Evolutionary conservation across 164 flowering plant species (phyloP).

Genomic region (Akebia trifoliata): DNA sequence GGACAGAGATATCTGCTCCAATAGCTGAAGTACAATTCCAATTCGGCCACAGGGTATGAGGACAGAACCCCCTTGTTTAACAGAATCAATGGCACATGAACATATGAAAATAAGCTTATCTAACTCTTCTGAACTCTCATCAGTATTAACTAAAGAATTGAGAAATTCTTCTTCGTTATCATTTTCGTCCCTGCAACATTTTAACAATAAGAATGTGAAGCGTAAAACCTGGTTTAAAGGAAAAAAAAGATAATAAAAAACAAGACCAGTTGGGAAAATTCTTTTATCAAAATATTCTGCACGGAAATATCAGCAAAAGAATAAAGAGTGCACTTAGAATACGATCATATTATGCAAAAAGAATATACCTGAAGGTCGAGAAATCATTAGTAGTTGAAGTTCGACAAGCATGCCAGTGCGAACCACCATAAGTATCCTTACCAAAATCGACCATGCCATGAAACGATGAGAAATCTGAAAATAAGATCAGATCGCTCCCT

Average conservation of each 20-base stretch:
- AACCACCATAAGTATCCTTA: constrained; percentile 3
- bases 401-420: background rate
- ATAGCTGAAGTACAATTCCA: constrained; percentile 57
- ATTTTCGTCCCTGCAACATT: constrained; percentile 23
- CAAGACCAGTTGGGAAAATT: no score
- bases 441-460: constrained; percentile 9
- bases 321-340: background rate
- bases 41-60: constrained; percentile 62
- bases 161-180: constrained; percentile 15
- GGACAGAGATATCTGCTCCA: constrained; percentile 53
- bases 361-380: constrained; percentile 17
- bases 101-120: constrained; percentile 69
- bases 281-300: background rate
- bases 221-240: background rate
- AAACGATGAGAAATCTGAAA: constrained; percentile 60
- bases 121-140: constrained; percentile 54
- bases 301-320: constrained; percentile 3
- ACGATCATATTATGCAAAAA: background rate
- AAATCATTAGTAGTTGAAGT: constrained; percentile 2
- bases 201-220: background rate
- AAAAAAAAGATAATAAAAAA: background rate
- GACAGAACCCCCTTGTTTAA: constrained; percentile 78
- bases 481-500: constrained; percentile 57
- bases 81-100: constrained; percentile 54
- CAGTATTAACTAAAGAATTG: constrained; percentile 24